phyloP scores from a whole-genome alignment of 192 early-diverging fungal genomes.

The Entophlyctis luteolus region DNA sequence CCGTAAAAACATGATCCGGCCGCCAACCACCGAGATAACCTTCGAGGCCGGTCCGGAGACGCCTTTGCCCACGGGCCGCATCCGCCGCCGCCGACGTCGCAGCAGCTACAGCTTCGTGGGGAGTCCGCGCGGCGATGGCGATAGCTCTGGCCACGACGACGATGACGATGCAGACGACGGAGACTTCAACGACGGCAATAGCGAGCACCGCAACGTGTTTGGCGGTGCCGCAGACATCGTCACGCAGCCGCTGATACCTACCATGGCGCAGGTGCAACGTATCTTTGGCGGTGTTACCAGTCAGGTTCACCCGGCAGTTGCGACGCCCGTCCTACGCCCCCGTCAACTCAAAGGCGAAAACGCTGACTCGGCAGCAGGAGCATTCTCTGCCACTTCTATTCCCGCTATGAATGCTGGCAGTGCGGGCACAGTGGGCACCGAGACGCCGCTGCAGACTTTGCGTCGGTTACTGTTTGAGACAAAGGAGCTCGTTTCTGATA shows the following conservation, averaged over 20 bases:
- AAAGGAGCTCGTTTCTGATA: background rate
- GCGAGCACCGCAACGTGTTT: background rate
- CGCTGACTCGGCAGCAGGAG: background rate
- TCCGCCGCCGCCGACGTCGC: background rate
- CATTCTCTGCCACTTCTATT: background rate
- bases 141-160: background rate
- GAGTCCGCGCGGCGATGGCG: background rate
- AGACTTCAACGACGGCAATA: background rate
- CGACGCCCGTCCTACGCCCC: no score
- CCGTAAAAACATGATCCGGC: background rate
- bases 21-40: background rate
- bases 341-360: no score
- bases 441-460: slow-evolving; percentile 13
- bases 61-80: background rate
- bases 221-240: background rate
- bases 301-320: background rate
- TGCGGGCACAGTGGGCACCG: background rate
- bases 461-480: slow-evolving; percentile 12
- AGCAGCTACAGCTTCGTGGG: background rate
- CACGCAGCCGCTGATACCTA: background rate
- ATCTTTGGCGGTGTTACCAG: background rate
- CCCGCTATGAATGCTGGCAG: background rate
- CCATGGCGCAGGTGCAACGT: background rate
- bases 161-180: background rate
- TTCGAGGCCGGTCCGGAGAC: background rate